These are phyloP conservation scores for Epichloe aotearoae DNA, from an alignment of 2,329 filamentous ascomycete genomes.

Conservation along the genomic window DNA sequence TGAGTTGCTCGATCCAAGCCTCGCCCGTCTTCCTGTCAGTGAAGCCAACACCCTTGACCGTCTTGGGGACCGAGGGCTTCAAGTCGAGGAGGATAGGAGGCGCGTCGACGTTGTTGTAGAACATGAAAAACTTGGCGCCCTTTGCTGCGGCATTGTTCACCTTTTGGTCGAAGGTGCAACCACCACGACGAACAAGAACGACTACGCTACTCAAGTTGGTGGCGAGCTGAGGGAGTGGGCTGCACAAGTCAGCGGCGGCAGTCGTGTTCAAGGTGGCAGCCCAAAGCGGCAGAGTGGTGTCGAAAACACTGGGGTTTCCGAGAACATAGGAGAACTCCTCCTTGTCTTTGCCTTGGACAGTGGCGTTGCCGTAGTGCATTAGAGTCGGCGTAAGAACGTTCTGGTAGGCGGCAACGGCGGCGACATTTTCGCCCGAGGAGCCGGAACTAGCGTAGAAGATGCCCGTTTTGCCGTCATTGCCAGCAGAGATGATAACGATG, in stretches of 20 bases:
- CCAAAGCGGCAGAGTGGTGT: conserved; percentile 28
- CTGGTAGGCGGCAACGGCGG: conserved; percentile 6
- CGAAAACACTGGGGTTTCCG: conserved; percentile 26
- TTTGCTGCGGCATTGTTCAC: conserved; percentile 13
- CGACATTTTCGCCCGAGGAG: conserved; percentile 4
- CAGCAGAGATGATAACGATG: conserved; percentile 4
- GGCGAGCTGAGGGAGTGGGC: conserved; percentile 32
- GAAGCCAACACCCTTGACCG: too few species aligned
- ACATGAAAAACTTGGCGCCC: conserved; percentile 46
- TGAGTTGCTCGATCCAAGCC: conserved; percentile 25
- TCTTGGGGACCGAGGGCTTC: too few species aligned
- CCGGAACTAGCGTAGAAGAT: conserved; percentile 6
- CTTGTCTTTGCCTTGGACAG: not conserved
- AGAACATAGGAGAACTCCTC: conserved; percentile 24
- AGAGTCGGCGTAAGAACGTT: conserved; percentile 11
- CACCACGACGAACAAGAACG: conserved; percentile 40
- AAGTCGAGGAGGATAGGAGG: too few species aligned
- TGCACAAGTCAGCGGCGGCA: conserved; percentile 33
- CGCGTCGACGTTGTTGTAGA: conserved; percentile 39
- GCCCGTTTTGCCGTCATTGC: conserved; percentile 16
- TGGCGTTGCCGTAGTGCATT: not conserved
- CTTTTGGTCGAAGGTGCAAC: conserved; percentile 23
- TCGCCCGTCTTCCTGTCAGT: conserved; percentile 10
- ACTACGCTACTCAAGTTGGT: conserved; percentile 39
- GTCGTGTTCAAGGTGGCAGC: conserved; percentile 28